Conservation (phyloP, 495 filamentous ascomycete species). For the Tricharina praecox region DNA sequence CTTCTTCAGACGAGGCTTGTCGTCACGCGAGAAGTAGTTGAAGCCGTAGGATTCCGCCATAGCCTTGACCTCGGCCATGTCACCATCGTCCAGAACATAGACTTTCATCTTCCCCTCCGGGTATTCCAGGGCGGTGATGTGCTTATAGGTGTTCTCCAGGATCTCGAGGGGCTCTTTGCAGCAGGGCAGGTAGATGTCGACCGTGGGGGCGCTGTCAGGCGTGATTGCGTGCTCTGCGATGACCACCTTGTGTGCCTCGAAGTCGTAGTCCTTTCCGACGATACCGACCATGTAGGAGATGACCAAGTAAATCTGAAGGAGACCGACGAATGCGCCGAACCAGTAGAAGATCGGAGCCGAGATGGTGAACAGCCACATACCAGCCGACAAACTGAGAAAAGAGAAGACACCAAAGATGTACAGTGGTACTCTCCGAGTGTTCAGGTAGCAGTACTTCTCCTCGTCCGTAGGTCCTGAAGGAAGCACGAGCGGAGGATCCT, state of each 20-base stretch:
- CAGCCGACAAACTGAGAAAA: conserved; percentile 20
- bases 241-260: conserved; percentile 15
- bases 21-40: conserved; percentile 18
- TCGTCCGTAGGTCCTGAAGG: conserved; percentile 20
- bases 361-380: conserved; percentile 22
- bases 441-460: conserved; percentile 23
- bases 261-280: conserved; percentile 20
- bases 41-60: conserved; percentile 20
- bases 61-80: conserved; percentile 13
- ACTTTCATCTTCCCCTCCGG: conserved; percentile 17
- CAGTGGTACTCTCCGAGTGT: conserved; percentile 18
- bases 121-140: conserved; percentile 17
- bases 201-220: conserved; percentile 16
- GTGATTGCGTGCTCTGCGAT: conserved; percentile 10
- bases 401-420: conserved; percentile 17
- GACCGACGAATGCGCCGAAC: conserved; percentile 15
- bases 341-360: conserved; percentile 13
- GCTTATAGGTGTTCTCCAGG: conserved; percentile 25
- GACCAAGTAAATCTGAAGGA: conserved; percentile 23
- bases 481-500: conserved; percentile 13
- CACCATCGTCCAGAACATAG: conserved; percentile 24
- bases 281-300: conserved; percentile 21
- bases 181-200: conserved; percentile 26
- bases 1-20: conserved; percentile 24
- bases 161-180: conserved; percentile 25